Base-by-base conservation (phyloP, 2,329 filamentous ascomycete species). In the Eurotiales sp. region DNA sequence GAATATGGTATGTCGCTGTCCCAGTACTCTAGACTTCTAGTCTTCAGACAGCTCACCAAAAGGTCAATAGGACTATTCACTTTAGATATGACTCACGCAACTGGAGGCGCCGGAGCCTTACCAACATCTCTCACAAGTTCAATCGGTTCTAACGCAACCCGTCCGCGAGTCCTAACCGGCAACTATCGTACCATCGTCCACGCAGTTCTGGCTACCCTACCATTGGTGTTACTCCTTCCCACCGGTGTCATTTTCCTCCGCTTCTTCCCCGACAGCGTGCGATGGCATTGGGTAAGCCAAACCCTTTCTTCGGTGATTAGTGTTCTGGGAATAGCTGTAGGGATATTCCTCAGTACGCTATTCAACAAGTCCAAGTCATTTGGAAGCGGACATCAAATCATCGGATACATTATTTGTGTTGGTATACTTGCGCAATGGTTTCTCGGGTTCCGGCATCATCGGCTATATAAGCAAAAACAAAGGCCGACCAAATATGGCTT, bases 391-490 rank as follows among this genome's bases (percentile, higher is more conserved):
- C 46, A 49, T 23, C 46, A 49, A 42, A 34, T 42, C 8, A 30
- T 42, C 8, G 46, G 46, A 30, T 49, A 49, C 8, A 17, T 49
- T 19, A 49, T 42, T 14, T 32, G 14, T 4, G 46, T 14, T 17
- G 37, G 36, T 17, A 14, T 49, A 19, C 15, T 49, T 34, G 12
- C 22, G 27, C 46, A 49, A 17, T 49, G 37, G 46, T 49, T 34
- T 7, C 46, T 49, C 15, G 37, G 46, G 19, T 49, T 42, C 19
- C 42, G 46, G 46, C 46, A 49, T 41, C 46, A 49, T 49, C 46
- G 36, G n/a, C 8, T 42, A 39, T 42, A 49, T 42, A 49, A 49
- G 23, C 6, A 34, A 17, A 25, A 25, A 12, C 46, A 49, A 41
- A 49, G 6, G 8, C 19, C 46, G 19, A 49, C 46, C 27, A 42